Conservation (phyloP, 2,329 filamentous ascomycete genomes). For the Pezicula radicicola region DNA sequence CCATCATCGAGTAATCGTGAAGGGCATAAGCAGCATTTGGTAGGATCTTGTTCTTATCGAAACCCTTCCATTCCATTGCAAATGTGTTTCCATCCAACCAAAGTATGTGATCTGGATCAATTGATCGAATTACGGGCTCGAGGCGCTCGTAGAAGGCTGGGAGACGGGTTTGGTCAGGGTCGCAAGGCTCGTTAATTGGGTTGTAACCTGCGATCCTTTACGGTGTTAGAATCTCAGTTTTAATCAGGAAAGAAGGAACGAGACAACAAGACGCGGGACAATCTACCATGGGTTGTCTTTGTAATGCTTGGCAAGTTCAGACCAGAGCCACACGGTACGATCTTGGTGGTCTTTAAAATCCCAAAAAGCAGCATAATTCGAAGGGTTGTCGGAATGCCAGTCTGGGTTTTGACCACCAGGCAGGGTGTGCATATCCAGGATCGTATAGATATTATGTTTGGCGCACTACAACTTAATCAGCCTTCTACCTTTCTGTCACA, state of each 20-base stretch:
- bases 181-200: slow-evolving; percentile 48
- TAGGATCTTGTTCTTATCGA: slow-evolving; percentile 35
- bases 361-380: slow-evolving; percentile 45
- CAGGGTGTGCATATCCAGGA: slow-evolving; percentile 45
- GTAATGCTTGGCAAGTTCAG: slow-evolving; percentile 41
- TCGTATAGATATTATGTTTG: slow-evolving; percentile 45
- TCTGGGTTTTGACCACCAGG: slow-evolving; percentile 48
- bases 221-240: not conserved
- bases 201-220: slow-evolving; percentile 46
- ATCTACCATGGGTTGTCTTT: slow-evolving; percentile 36
- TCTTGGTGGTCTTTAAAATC: slow-evolving; percentile 48
- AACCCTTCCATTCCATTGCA: slow-evolving; percentile 41
- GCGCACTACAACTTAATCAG: slow-evolving; percentile 20
- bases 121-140: slow-evolving; percentile 40
- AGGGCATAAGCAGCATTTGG: slow-evolving; percentile 43
- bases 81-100: slow-evolving; percentile 43
- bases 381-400: slow-evolving; percentile 47
- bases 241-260: no score
- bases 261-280: no score
- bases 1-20: slow-evolving; percentile 41
- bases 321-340: slow-evolving; percentile 46
- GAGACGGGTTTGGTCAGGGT: slow-evolving; percentile 41
- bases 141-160: slow-evolving; percentile 43
- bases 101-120: slow-evolving; percentile 44
- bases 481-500: not conserved